Base-by-base conservation (phyloP, 495 filamentous ascomycete genomes). In the Penicillium goetzii region DNA sequence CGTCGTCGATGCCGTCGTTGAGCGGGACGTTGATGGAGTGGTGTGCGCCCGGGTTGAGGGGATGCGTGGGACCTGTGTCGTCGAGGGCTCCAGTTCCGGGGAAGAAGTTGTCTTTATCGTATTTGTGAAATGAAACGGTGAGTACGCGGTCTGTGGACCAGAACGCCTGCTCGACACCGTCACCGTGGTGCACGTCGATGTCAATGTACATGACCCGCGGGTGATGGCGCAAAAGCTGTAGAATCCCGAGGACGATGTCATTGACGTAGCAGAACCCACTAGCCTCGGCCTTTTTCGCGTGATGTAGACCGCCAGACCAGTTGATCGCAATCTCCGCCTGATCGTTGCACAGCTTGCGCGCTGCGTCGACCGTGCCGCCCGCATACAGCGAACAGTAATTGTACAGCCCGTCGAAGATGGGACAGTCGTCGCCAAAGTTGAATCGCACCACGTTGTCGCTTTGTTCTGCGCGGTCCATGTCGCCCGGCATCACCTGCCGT, bases 271-370 rank as follows among this genome's bases (percentile, higher is more conserved):
- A 99, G 78, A 99, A 99, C 7, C 95, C 95, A 54, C 88, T 91
- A 19, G 96, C 95, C 75, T 96, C 91, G 71, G 88, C 87, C 70
- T 96, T 97, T 73, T 97, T 97, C 28, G 95, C 95, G 75, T 99
- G 95, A 72, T 99, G 95, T n/a, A 99, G 81, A 4, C 95, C 95
- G 21, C 95, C 95, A n/a, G 92, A 94, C 95, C 95, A 99, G 75
- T 97, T 97, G 80, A 98, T 93, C 12, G 95, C 95, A 68, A 99
- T 98, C 71, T 97, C 89, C 26, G 92, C 90, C 76, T 97, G 91
- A 38, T 88, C 81, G 69, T 90, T 88, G 68, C 88, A 90, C 38
- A 99, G 85, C 74, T 94, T 95, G 62, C 92, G 89, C 30, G 95
- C 94, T 12, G 95, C 95, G 74, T 97, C 92, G 56, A 99, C 83